These are phyloP conservation scores for Carex kokanica DNA, from an alignment of 176 grass and related monocot genomes.

Conservation along the genomic window DNA sequence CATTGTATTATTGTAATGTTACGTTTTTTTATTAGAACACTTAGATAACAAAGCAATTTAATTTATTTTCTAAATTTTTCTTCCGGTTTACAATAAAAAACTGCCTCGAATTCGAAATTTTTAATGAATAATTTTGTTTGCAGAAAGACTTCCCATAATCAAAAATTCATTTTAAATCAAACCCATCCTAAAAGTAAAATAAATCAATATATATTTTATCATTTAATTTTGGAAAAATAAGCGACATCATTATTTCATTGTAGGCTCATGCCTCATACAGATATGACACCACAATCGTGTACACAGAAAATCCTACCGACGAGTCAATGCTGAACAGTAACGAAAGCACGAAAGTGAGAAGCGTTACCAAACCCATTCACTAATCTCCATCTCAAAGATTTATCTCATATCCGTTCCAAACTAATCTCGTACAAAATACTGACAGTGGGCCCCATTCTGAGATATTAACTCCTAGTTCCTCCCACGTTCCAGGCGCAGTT, in stretches of 20 bases:
- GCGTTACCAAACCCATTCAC: not conserved
- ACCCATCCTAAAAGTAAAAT: no score
- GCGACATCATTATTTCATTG: not conserved
- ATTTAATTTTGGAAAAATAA: not conserved
- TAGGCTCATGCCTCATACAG: not conserved
- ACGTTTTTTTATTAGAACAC: no score
- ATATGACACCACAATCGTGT: not conserved
- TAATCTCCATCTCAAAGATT: not conserved
- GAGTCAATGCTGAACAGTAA: conserved; percentile 1
- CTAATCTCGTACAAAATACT: not conserved
- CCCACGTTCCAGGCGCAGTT: not conserved
- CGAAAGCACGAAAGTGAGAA: not conserved
- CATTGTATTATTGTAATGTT: no score
- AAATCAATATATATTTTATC: not conserved
- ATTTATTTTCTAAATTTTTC: no score
- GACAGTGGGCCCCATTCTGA: not conserved
- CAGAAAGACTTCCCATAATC: no score
- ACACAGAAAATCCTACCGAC: not conserved
- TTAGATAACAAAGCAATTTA: no score
- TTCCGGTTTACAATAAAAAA: no score
- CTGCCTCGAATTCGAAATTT: no score
- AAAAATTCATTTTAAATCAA: no score
- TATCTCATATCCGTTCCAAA: not conserved
- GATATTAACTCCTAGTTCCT: not conserved
- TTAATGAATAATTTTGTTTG: no score